These are phyloP conservation scores for Aureobasidium leucospermi DNA, from an alignment of 2,329 filamentous ascomycete species.

Conservation along the genomic window DNA sequence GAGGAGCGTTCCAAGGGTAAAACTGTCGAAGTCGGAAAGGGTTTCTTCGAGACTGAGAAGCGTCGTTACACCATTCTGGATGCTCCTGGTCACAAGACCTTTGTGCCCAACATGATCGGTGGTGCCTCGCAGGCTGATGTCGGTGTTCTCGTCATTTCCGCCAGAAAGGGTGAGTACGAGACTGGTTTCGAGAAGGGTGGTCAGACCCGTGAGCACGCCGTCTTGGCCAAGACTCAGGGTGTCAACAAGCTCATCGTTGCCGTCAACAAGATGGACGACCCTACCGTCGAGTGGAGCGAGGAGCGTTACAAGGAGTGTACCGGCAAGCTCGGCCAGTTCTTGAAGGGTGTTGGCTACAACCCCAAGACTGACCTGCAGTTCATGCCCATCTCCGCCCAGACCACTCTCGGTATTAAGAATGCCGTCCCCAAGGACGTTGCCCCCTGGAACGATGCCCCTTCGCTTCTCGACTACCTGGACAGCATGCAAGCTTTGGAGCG, in stretches of 20 bases:
- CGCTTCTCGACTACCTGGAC: slow-evolving; percentile 92
- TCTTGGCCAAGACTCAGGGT: slow-evolving; percentile 95
- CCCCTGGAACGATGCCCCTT: slow-evolving; percentile 83
- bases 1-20: slow-evolving; percentile 96
- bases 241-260: slow-evolving; percentile 93
- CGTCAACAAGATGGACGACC: slow-evolving; percentile 99
- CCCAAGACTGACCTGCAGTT: slow-evolving; percentile 85
- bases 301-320: slow-evolving; percentile 90
- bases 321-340: slow-evolving; percentile 75
- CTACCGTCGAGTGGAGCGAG: slow-evolving; percentile 92
- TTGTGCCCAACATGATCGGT: slow-evolving; percentile 96
- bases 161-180: slow-evolving; percentile 97
- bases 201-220: slow-evolving; percentile 94
- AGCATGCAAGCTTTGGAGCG: slow-evolving; percentile 86
- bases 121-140: slow-evolving; percentile 71
- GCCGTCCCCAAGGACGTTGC: slow-evolving; percentile 68
- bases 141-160: slow-evolving; percentile 90
- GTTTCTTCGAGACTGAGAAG: slow-evolving; percentile 95
- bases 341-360: slow-evolving; percentile 91
- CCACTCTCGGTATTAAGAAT: slow-evolving; percentile 78
- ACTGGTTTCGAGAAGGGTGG: slow-evolving; percentile 96
- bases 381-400: slow-evolving; percentile 93
- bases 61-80: slow-evolving; percentile 94
- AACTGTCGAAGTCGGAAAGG: slow-evolving; percentile 93
- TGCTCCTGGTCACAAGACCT: slow-evolving; percentile 95